These are phyloP conservation scores for Sarocladium oryzae DNA, from an alignment of 2,329 filamentous ascomycete genomes.

Conservation along the genomic window DNA sequence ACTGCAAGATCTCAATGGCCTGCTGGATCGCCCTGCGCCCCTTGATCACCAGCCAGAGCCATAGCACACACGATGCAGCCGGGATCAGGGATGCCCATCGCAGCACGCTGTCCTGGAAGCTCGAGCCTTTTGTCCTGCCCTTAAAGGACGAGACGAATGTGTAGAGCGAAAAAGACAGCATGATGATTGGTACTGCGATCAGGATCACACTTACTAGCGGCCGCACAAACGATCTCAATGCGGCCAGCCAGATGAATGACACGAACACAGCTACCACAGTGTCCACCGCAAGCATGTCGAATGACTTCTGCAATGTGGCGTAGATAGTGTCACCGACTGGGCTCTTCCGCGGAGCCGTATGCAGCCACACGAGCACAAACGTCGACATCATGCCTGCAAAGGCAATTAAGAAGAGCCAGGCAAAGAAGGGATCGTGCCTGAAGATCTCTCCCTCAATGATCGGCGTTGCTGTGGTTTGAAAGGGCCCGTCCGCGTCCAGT, in stretches of 20 bases:
- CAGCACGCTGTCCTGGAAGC: slow-evolving; percentile 84
- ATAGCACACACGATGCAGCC: slow-evolving; percentile 63
- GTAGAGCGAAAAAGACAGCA: slow-evolving; percentile 87
- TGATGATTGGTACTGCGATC: slow-evolving; percentile 75
- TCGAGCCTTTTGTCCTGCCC: slow-evolving; percentile 64
- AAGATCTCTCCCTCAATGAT: slow-evolving; percentile 62
- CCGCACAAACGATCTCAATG: slow-evolving; percentile 80
- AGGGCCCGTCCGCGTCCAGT: slow-evolving; percentile 23
- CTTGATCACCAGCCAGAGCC: slow-evolving; percentile 77
- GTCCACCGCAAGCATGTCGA: slow-evolving; percentile 83
- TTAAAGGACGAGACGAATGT: slow-evolving; percentile 86
- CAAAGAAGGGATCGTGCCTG: slow-evolving; percentile 85
- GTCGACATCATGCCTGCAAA: slow-evolving; percentile 80
- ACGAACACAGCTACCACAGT: slow-evolving; percentile 86
- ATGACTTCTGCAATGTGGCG: slow-evolving; percentile 76
- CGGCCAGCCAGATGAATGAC: slow-evolving; percentile 82
- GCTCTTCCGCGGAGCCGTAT: slow-evolving; percentile 67
- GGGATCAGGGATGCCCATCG: slow-evolving; percentile 79
- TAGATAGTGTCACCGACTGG: slow-evolving; percentile 92
- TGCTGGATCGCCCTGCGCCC: slow-evolving; percentile 75
- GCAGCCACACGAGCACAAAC: slow-evolving; percentile 82
- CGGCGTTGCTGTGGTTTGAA: slow-evolving; percentile 31
- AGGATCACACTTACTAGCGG: slow-evolving; percentile 76
- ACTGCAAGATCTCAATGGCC: slow-evolving; percentile 84
- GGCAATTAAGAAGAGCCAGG: slow-evolving; percentile 79